These are phyloP conservation scores for Zostera marina DNA, from an alignment of 116 monocot species.

Conservation along the genomic window DNA sequence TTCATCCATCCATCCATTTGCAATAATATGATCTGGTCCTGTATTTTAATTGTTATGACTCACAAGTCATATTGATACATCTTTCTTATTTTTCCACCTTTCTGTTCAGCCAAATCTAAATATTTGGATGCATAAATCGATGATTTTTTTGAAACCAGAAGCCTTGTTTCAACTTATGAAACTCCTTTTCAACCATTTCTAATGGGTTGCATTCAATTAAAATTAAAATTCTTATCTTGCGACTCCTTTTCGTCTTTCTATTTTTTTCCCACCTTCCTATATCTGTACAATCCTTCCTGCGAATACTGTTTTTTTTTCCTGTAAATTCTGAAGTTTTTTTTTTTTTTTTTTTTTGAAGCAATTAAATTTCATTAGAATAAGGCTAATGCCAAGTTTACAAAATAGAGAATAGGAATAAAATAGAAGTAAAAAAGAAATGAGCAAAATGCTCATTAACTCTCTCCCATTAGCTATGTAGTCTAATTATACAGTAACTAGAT, in stretches of 20 bases:
- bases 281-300: slow-evolving; percentile 26
- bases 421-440: too few species aligned
- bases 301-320: too few species aligned
- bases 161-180: slow-evolving; percentile 13
- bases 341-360: too few species aligned
- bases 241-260: slow-evolving; percentile 36
- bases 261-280: slow-evolving; percentile 50
- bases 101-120: background rate
- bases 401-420: too few species aligned
- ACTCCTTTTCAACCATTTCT: slow-evolving; percentile 25
- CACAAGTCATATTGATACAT: background rate
- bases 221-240: slow-evolving; percentile 36
- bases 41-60: slow-evolving; percentile 1
- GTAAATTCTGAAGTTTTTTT: too few species aligned
- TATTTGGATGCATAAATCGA: slow-evolving; percentile 5
- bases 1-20: too few species aligned
- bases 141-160: slow-evolving; percentile 10
- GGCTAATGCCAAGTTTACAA: too few species aligned
- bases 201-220: slow-evolving; percentile 34
- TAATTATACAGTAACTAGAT: too few species aligned
- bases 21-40: slow-evolving; percentile 1
- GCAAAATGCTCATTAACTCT: too few species aligned
- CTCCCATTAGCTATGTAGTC: too few species aligned
- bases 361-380: too few species aligned
- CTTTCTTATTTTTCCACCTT: background rate